phyloP scores from a whole-genome alignment of 2,329 filamentous ascomycete genomes.

The Chaetomium globosum region DNA sequence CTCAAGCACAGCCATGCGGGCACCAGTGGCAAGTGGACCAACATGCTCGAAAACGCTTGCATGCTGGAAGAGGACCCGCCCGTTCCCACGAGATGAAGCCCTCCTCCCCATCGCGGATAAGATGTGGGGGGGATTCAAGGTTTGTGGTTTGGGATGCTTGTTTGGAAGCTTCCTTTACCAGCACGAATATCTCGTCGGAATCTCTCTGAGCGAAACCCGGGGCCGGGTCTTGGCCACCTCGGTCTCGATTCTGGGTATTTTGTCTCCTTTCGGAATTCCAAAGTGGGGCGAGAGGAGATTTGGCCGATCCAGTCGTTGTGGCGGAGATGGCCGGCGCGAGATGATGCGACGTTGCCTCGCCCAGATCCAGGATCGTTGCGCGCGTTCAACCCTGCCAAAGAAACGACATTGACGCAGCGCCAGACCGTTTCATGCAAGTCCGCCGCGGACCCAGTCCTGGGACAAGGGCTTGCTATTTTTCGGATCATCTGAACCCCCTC shows the following conservation, averaged over 20 bases:
- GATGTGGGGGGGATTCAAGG: not conserved
- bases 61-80: slow-evolving; percentile 85
- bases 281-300: not conserved
- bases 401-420: not conserved
- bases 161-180: not conserved
- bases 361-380: slow-evolving; percentile 7
- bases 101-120: not conserved
- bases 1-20: slow-evolving; percentile 96
- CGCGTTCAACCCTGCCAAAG: not conserved
- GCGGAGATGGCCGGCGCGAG: slow-evolving; percentile 11
- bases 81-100: slow-evolving; percentile 45
- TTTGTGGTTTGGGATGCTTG: not conserved
- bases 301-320: not conserved
- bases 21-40: slow-evolving; percentile 97
- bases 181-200: not conserved
- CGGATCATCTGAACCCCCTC: not conserved
- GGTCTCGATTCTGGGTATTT: slow-evolving; percentile 1
- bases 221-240: not conserved
- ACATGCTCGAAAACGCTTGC: slow-evolving; percentile 94
- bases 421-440: not conserved
- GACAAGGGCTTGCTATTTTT: not conserved
- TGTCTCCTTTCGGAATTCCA: not conserved
- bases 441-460: not conserved
- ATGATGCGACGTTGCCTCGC: slow-evolving; percentile 12
- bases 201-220: not conserved